Conservation (phyloP, 1,284 basidiomycete genomes). For the Boletus hoseneyae region DNA sequence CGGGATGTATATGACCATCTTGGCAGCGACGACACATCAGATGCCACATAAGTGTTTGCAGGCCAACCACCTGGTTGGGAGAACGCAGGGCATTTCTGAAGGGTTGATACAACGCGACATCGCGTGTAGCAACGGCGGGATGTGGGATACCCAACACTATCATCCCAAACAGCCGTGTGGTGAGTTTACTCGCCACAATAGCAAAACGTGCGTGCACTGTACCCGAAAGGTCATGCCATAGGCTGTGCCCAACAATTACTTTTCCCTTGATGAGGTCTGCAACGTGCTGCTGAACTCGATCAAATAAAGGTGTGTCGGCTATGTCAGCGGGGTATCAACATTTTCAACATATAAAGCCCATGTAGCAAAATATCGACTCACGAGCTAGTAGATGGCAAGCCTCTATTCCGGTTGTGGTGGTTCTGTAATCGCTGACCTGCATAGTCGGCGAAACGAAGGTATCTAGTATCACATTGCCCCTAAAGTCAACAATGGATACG, state of each 20-base stretch:
- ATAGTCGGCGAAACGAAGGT: slow-evolving; percentile 65
- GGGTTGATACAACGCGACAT: slow-evolving; percentile 76
- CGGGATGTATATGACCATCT: slow-evolving; percentile 65
- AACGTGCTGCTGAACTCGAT: slow-evolving; percentile 58
- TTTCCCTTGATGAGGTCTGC: slow-evolving; percentile 62
- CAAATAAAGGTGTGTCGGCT: slow-evolving; percentile 43
- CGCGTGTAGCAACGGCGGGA: slow-evolving; percentile 73
- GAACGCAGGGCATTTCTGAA: slow-evolving; percentile 67
- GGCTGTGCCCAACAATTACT: slow-evolving; percentile 66
- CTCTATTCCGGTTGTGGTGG: slow-evolving; percentile 66
- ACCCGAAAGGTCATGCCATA: slow-evolving; percentile 81
- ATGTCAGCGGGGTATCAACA: slow-evolving; percentile 4
- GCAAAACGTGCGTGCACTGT: slow-evolving; percentile 19
- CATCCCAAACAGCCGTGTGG: slow-evolving; percentile 7
- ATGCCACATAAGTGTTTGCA: slow-evolving; percentile 75
- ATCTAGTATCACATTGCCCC: slow-evolving; percentile 55
- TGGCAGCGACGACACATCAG: slow-evolving; percentile 74
- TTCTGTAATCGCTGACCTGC: slow-evolving; percentile 71
- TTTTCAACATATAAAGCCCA: slow-evolving; percentile 1
- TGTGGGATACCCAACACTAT: slow-evolving; percentile 79
- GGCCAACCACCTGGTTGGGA: slow-evolving; percentile 62
- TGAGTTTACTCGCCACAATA: slow-evolving; percentile 14
- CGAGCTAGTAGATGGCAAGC: slow-evolving; percentile 49
- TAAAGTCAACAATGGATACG: slow-evolving; percentile 62
- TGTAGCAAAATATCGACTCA: slow-evolving; percentile 29